Conservation (phyloP, 116 monocot species). For the Trichopus zeylanicus region DNA sequence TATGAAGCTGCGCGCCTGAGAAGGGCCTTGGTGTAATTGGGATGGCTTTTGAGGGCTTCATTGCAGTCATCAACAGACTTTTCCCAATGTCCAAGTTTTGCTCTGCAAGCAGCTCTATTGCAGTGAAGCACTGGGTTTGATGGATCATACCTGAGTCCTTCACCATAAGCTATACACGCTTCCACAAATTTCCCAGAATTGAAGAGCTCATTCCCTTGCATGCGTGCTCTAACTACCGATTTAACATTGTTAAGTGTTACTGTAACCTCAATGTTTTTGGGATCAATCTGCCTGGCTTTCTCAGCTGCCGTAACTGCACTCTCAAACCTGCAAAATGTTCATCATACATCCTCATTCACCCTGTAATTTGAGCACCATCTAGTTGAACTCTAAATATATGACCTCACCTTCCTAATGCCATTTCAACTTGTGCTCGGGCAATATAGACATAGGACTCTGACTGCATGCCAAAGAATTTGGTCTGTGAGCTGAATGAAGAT, state of each 20-base stretch:
- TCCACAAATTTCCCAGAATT: slow-evolving; percentile 41
- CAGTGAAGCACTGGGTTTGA: slow-evolving; percentile 43
- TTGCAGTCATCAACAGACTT: slow-evolving; percentile 42
- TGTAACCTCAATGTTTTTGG: slow-evolving; percentile 16
- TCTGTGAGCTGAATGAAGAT: slow-evolving; percentile 1
- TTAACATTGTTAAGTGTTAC: slow-evolving; percentile 20
- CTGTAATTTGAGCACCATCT: not conserved
- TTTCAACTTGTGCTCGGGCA: slow-evolving; percentile 50
- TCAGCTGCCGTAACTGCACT: slow-evolving; percentile 29
- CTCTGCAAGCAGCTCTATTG: slow-evolving; percentile 51
- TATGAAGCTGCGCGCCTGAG: slow-evolving; percentile 45
- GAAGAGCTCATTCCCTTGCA: slow-evolving; percentile 47
- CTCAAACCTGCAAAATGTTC: slow-evolving; percentile 30
- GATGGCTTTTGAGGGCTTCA: slow-evolving; percentile 37
- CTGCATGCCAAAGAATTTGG: slow-evolving; percentile 27
- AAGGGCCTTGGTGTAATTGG: slow-evolving; percentile 55
- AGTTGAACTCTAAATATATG: not conserved
- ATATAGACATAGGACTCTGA: slow-evolving; percentile 40
- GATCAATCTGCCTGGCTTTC: slow-evolving; percentile 36
- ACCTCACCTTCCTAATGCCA: slow-evolving; percentile 58
- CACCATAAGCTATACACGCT: slow-evolving; percentile 44
- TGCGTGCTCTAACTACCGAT: slow-evolving; percentile 25
- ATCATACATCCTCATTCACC: not conserved
- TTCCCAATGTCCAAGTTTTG: slow-evolving; percentile 50
- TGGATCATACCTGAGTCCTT: slow-evolving; percentile 44